Evolutionary conservation across 805 yeast genomes (phyloP).

Genomic region (Metschnikowia colocasiae): DNA sequence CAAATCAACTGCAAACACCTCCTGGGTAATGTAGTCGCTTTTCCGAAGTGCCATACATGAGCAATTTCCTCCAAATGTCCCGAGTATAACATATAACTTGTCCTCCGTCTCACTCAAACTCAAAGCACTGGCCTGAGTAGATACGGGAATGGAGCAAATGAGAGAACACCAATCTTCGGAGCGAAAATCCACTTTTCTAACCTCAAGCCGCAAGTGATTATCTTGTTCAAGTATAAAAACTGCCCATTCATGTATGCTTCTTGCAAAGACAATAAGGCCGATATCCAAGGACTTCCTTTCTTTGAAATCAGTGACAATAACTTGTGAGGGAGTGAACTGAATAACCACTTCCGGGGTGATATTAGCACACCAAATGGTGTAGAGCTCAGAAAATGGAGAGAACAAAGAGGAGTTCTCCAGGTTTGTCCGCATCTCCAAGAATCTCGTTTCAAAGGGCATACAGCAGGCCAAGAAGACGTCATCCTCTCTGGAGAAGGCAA

Average conservation of each 20-base stretch:
- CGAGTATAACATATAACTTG: neutral
- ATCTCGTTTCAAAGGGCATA: slow-evolving; percentile 35
- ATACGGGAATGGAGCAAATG: neutral
- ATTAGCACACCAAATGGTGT: slow-evolving; percentile 3
- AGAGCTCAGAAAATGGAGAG: neutral
- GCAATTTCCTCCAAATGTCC: neutral
- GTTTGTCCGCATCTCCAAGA: slow-evolving; percentile 12
- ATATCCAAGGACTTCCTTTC: neutral
- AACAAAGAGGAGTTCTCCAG: neutral
- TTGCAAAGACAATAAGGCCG: slow-evolving; percentile 8
- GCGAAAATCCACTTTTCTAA: neutral
- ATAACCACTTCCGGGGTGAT: slow-evolving; percentile 14
- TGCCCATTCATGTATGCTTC: slow-evolving; percentile 4
- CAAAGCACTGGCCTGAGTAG: neutral
- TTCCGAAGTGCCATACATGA: neutral
- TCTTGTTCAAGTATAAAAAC: neutral
- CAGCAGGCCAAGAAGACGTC: slow-evolving; percentile 30
- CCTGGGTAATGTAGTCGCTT: neutral
- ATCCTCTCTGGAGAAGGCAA: slow-evolving; percentile 10
- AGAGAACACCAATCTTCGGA: neutral
- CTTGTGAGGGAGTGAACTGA: slow-evolving; percentile 25
- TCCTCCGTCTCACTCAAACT: neutral
- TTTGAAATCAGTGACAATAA: neutral
- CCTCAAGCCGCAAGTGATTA: neutral
- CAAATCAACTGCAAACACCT: neutral